These are phyloP conservation scores for Macadamia integrifolia DNA, from an alignment of 164 flowering plant species.

Conservation along the genomic window DNA sequence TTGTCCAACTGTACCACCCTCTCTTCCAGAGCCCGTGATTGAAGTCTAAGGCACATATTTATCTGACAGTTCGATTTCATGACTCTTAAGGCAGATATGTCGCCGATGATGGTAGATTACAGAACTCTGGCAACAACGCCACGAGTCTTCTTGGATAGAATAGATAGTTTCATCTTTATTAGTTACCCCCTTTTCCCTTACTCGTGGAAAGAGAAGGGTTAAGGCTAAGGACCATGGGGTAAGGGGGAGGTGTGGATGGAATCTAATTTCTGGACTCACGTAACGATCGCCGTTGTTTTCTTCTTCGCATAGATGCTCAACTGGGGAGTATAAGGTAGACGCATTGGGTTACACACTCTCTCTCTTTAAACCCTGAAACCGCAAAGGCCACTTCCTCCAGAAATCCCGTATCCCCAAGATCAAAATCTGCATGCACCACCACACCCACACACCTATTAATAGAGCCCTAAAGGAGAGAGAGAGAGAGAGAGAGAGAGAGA, in stretches of 20 bases:
- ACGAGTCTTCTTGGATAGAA: not conserved
- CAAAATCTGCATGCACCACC: conserved; percentile 9
- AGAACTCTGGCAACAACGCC: conserved; percentile 6
- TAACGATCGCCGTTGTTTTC: conserved; percentile 19
- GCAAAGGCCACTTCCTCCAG: not conserved
- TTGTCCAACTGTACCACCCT: conserved; percentile 8
- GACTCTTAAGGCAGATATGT: conserved; percentile 14
- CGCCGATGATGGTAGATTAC: conserved; percentile 18
- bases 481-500: not conserved
- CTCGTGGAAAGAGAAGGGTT: not conserved
- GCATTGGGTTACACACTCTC: not conserved
- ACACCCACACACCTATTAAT: not conserved
- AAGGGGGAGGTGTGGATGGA: no score
- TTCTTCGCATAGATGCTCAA: conserved; percentile 18
- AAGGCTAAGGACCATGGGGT: not conserved
- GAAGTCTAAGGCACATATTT: no score
- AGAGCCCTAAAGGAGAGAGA: not conserved
- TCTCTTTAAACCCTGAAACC: conserved; percentile 2
- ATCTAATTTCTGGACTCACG: conserved; percentile 7
- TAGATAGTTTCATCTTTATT: not conserved
- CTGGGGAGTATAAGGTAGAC: conserved; percentile 9
- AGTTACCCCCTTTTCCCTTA: not conserved
- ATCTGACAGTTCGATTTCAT: not conserved
- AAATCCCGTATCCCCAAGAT: not conserved
- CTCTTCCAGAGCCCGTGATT: not conserved